Conservation (phyloP, 305 asterid species). For the Nicotiana rustica region DNA sequence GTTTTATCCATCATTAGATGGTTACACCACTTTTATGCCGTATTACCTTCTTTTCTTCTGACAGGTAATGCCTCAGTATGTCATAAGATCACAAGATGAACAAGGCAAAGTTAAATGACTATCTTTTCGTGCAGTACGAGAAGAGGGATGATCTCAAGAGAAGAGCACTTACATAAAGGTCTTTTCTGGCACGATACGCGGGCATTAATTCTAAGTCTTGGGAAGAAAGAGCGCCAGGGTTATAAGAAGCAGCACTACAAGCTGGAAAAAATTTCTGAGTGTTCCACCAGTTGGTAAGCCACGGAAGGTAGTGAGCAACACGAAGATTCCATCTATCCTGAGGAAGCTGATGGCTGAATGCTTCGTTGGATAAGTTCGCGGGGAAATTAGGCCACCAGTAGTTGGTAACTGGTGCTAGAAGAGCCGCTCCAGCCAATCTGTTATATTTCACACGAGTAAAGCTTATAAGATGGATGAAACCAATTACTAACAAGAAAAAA, state of each 20-base stretch:
- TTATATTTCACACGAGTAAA: slow-evolving; percentile 22
- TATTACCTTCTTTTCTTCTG: too few relatives aligned
- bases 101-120: neutral
- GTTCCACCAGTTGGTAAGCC: slow-evolving; percentile 92
- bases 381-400: slow-evolving; percentile 87
- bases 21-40: too few relatives aligned
- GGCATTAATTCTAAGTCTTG: slow-evolving; percentile 70
- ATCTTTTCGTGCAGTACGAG: neutral
- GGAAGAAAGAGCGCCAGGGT: slow-evolving; percentile 48
- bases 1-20: too few relatives aligned
- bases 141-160: neutral
- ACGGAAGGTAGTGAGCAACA: slow-evolving; percentile 74
- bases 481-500: neutral
- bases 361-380: slow-evolving; percentile 60
- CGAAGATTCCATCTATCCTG: slow-evolving; percentile 86
- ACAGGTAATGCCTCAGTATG: neutral
- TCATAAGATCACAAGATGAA: neutral
- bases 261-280: slow-evolving; percentile 75
- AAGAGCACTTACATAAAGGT: slow-evolving; percentile 19
- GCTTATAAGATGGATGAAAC: neutral
- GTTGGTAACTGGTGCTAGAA: slow-evolving; percentile 74
- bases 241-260: slow-evolving; percentile 53
- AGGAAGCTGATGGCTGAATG: slow-evolving; percentile 50
- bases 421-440: slow-evolving; percentile 83
- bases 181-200: slow-evolving; percentile 15